phyloP scores from a whole-genome alignment of 306 rosid genomes.

The Prunus mume region DNA sequence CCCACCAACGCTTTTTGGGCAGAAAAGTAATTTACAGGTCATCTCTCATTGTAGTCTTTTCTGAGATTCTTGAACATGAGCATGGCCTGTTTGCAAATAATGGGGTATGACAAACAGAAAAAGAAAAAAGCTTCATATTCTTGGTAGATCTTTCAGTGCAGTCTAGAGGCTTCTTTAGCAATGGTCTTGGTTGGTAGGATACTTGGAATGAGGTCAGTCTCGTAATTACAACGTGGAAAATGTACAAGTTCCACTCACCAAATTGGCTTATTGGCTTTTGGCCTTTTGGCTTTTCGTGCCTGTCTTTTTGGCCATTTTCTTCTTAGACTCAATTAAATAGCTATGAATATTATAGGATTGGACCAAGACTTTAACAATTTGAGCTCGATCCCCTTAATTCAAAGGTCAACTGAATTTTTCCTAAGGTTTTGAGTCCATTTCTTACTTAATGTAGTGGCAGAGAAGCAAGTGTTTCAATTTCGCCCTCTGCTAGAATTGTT shows the following conservation, averaged over 20 bases:
- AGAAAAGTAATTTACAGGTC: slow-evolving; percentile 4
- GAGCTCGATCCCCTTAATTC: background rate
- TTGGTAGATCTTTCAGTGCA: slow-evolving; percentile 4
- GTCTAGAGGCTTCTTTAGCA: background rate
- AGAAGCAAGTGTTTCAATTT: background rate
- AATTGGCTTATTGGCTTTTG: slow-evolving; percentile 6
- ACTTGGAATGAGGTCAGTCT: slow-evolving; percentile 14
- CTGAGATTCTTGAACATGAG: slow-evolving; percentile 12
- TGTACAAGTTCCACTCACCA: slow-evolving; percentile 19
- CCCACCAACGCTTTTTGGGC: slow-evolving; percentile 12
- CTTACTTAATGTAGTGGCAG: background rate
- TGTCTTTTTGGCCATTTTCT: background rate
- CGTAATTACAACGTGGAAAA: slow-evolving; percentile 17
- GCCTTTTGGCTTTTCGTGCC: background rate
- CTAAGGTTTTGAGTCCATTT: background rate
- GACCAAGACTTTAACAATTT: too few species aligned
- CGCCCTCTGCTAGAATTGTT: too few species aligned
- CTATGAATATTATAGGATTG: background rate
- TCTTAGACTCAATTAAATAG: background rate
- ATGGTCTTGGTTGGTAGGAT: slow-evolving; percentile 5
- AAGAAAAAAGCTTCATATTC: slow-evolving; percentile 7
- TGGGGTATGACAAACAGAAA: slow-evolving; percentile 1
- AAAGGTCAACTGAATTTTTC: slow-evolving; percentile 1
- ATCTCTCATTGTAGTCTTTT: slow-evolving; percentile 10
- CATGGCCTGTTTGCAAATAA: background rate